Percentiles rank a stretch among this genome's conserved stretches.
Conservation (phyloP, 352 stramenopile genomes). For the Globisporangium perplexum region DNA sequence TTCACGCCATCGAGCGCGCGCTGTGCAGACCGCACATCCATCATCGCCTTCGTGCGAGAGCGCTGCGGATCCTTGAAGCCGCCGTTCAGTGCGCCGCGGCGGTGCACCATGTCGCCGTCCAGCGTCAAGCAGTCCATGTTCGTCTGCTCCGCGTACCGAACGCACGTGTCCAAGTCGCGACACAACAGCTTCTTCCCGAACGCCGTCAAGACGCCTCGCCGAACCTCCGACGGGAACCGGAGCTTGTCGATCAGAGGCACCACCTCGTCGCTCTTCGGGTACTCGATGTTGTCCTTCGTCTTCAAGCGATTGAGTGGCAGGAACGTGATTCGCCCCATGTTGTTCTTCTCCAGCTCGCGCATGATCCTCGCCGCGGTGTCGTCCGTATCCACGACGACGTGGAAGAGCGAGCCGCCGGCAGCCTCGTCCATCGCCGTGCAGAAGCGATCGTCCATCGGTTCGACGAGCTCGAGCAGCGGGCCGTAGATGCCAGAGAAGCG, state of each 20-base stretch:
- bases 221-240: conserved; percentile 79
- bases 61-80: conserved; percentile 92
- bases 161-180: conserved; percentile 88
- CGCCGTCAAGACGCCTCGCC: conserved; percentile 91
- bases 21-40: conserved; percentile 79
- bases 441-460: conserved; percentile 85
- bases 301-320: conserved; percentile 92
- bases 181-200: conserved; percentile 98
- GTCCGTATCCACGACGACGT: conserved; percentile 98
- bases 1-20: conserved; percentile 62
- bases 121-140: conserved; percentile 98
- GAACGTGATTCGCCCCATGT: conserved; percentile 96
- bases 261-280: conserved; percentile 74
- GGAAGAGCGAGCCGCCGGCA: conserved; percentile 94
- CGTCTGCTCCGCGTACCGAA: conserved; percentile 65
- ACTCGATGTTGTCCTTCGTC: conserved; percentile 75
- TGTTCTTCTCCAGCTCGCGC: conserved; percentile 91
- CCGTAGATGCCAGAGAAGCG: conserved; percentile 87
- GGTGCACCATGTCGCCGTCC: conserved; percentile 97
- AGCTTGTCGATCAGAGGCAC: conserved; percentile 85
- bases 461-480: conserved; percentile 96
- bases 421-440: conserved; percentile 95
- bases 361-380: conserved; percentile 94
- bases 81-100: conserved; percentile 94
- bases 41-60: conserved; percentile 75